Evolutionary conservation across 768 basidiomycete genomes (phyloP), one percentile per base, ranked within the genome.

Genomic region (Mycena capillaripes): DNA sequence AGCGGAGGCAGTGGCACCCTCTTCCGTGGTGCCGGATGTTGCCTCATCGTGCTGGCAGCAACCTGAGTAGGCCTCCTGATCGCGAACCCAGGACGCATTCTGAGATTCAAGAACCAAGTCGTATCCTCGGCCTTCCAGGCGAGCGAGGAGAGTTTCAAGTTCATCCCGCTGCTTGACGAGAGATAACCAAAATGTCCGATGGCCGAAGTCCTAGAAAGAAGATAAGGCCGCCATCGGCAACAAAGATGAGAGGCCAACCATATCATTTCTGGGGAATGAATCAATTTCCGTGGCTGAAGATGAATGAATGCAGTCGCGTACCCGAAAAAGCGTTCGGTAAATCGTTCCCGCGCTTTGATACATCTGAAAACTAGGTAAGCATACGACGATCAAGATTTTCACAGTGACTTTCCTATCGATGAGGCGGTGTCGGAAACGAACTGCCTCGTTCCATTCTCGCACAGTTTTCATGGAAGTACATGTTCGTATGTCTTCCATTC

Each of bases 321-420:
- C 84, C 82, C 82, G 53, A 84, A 85, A 72, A 85, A 85, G 21
- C 81, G 79, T 63, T 82, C 81, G 5, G 82, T 79, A 60, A 85
- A 84, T 63, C 77, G 81, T 10, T 78, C 77, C 16, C 84, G 78
- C 7, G 82, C 82, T 34, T 81, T 75, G 53, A 85, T 83, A 53
- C 84, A 85, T 55, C 84, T 85, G 48, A 23, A 25, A n/a, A 57
- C 3, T 38, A 0, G n/a, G 36, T 36, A 1, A 59, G 75, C 36
- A 42, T 4, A 52, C 1, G 11, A 29, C 19, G 6, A 34, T n/a
- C 10, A 11, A 25, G 10, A 44, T 19, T 56, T 3, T n/a, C 3
- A 46, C 42, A 12, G 17, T 44, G 42, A 36, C 71, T 40, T 48
- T 81, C 82, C 78, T 75, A 19, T 79, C 81, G 29, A 84, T 69